A percentile compares a stretch with the other conserved stretches of the same genome.
Evolutionary conservation across 331 rosid species (phyloP).

Genomic region (Ulmus americana): DNA sequence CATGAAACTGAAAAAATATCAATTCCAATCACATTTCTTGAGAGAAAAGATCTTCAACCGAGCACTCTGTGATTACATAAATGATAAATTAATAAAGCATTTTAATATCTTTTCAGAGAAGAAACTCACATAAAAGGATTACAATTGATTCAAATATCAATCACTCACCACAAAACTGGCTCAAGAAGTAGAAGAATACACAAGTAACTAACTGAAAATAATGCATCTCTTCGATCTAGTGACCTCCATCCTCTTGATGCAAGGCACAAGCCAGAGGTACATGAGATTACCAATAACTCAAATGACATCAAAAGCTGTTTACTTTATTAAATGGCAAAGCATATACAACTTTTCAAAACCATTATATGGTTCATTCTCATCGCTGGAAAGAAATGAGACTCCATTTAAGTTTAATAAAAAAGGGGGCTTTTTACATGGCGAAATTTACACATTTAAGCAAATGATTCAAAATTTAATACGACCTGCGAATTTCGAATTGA

Average conservation of each 20-base stretch:
- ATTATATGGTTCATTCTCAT: constrained; percentile 9
- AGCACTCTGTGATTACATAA: neutral
- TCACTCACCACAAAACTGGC: neutral
- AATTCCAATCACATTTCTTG: neutral
- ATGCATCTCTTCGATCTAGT: neutral
- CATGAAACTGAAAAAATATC: neutral
- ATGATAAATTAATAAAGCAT: neutral
- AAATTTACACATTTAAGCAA: constrained; percentile 25
- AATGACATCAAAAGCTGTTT: constrained; percentile 2
- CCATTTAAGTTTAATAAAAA: neutral
- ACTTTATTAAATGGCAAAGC: constrained; percentile 5
- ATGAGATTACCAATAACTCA: neutral
- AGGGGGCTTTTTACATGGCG: constrained; percentile 18
- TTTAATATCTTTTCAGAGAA: neutral
- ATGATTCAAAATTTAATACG: constrained; percentile 37
- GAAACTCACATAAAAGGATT: neutral
- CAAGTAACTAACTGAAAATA: neutral
- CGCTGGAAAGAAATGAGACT: neutral
- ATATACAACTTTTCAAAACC: constrained; percentile 16
- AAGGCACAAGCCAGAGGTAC: neutral
- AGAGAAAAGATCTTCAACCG: neutral
- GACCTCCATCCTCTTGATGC: neutral
- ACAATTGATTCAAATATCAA: neutral
- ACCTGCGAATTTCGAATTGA: constrained; percentile 33
- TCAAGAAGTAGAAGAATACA: neutral